phyloP scores from a whole-genome alignment of 139 green algal genomes.

The Chlorella sp. region DNA sequence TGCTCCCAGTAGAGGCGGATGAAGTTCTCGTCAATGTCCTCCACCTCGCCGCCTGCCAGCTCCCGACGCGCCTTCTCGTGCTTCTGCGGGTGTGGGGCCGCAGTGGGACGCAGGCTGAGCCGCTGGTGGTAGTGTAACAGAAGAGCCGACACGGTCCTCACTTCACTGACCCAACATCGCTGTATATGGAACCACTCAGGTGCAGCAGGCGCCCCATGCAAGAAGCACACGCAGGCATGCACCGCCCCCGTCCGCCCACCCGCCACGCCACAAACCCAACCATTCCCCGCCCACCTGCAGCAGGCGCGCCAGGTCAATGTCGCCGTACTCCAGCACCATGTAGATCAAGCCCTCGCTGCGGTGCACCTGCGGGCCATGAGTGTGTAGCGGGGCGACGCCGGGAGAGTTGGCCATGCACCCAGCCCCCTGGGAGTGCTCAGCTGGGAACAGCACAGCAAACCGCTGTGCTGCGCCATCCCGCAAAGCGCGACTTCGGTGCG shows the following conservation, averaged over 20 bases:
- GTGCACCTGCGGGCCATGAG: constrained; percentile 35
- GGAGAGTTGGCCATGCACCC: too few relatives aligned
- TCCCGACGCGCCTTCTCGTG: constrained; percentile 39
- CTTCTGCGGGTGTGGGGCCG: neutral
- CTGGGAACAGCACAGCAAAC: too few relatives aligned
- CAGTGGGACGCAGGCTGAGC: neutral
- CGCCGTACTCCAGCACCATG: constrained; percentile 97
- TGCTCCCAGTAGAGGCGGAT: constrained; percentile 97
- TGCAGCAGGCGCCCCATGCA: neutral
- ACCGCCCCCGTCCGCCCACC: neutral
- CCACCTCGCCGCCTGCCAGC: constrained; percentile 8
- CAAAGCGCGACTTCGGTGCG: too few relatives aligned
- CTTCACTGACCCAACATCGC: too few relatives aligned
- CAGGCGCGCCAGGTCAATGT: constrained; percentile 95
- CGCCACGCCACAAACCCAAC: neutral
- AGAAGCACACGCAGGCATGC: neutral
- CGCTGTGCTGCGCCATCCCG: too few relatives aligned
- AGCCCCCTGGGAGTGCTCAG: too few relatives aligned
- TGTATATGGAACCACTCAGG: too few relatives aligned
- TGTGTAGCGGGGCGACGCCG: too few relatives aligned
- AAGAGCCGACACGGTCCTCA: too few relatives aligned
- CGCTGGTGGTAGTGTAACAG: neutral
- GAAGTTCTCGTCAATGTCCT: constrained; percentile 90
- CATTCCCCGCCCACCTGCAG: constrained; percentile 50
- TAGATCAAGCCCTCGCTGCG: constrained; percentile 73